Percentiles rank a stretch among this genome's conserved stretches.
These are phyloP conservation scores for Fusarium sp. DNA, from an alignment of 2,329 filamentous ascomycete genomes.

Conservation along the genomic window DNA sequence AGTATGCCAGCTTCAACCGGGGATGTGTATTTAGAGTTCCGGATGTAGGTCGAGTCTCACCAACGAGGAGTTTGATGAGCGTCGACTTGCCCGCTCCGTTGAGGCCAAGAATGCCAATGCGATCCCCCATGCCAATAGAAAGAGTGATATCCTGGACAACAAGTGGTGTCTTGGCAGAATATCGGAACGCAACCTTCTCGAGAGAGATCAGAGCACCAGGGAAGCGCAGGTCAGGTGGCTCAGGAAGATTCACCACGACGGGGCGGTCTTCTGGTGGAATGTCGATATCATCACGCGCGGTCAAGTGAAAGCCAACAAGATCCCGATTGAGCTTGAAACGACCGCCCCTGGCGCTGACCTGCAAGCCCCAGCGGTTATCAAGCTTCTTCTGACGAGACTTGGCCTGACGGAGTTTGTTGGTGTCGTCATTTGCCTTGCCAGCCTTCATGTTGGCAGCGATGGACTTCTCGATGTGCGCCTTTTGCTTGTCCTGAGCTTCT, in stretches of 20 bases:
- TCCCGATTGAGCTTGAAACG: conserved; percentile 86
- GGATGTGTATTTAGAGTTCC: conserved; percentile 74
- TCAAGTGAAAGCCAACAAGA: conserved; percentile 68
- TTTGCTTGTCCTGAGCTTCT: conserved; percentile 82
- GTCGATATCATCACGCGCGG: conserved; percentile 73
- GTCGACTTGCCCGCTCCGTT: conserved; percentile 88
- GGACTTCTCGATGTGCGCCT: conserved; percentile 80
- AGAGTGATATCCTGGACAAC: conserved; percentile 72
- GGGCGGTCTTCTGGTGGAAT: conserved; percentile 70
- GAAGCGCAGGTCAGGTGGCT: conserved; percentile 75
- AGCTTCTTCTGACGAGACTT: conserved; percentile 86
- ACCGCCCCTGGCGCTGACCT: conserved; percentile 75
- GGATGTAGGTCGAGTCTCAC: conserved; percentile 63
- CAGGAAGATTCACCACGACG: conserved; percentile 66
- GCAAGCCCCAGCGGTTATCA: conserved; percentile 80
- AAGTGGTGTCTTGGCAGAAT: conserved; percentile 52
- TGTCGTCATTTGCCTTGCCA: conserved; percentile 80
- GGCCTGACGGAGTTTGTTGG: conserved; percentile 86
- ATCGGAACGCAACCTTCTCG: conserved; percentile 74
- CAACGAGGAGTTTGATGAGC: conserved; percentile 75
- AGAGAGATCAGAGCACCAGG: conserved; percentile 77
- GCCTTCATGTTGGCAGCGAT: conserved; percentile 79
- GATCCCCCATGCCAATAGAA: conserved; percentile 76
- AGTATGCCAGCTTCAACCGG: conserved; percentile 76
- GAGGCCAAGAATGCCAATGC: conserved; percentile 78